Evolutionary conservation across 306 rosid genomes (phyloP).

Genomic region (Dryas drummondii): DNA sequence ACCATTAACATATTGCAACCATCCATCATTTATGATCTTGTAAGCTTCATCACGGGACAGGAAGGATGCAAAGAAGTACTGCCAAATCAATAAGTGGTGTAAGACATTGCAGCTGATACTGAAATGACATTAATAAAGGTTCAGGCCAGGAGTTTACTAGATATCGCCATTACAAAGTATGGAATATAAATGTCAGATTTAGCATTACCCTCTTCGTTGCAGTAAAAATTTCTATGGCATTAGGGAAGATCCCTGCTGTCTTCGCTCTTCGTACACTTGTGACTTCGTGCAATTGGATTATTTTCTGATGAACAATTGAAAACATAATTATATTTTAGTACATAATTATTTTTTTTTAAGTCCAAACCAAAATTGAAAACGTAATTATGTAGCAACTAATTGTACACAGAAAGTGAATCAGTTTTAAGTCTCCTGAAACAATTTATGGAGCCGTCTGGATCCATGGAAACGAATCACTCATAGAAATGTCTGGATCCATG

Average conservation of each 20-base stretch:
- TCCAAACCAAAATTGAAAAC: constrained; percentile 2
- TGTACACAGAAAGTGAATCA: not conserved
- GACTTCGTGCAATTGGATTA: constrained; percentile 77
- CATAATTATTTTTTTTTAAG: not conserved
- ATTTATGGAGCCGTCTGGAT: not conserved
- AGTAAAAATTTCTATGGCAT: constrained; percentile 82
- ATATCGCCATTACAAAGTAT: constrained; percentile 26
- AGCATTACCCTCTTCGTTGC: constrained; percentile 69
- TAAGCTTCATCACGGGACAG: constrained; percentile 94
- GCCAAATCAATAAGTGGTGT: constrained; percentile 38
- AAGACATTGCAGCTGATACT: constrained; percentile 30
- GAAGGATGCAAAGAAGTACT: constrained; percentile 91
- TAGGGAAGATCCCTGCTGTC: constrained; percentile 94
- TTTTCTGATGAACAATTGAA: constrained; percentile 54
- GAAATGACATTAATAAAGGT: constrained; percentile 21
- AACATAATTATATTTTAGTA: not conserved
- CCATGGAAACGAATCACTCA: not conserved
- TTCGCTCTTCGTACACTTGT: constrained; percentile 82
- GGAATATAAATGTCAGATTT: constrained; percentile 2
- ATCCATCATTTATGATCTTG: constrained; percentile 76
- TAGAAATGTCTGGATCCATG: too few species aligned
- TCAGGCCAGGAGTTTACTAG: constrained; percentile 12
- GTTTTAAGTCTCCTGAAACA: not conserved
- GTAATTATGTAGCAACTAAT: not conserved
- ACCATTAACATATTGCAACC: constrained; percentile 52